Evolutionary conservation across 352 stramenopile genomes (phyloP).

Genomic region (Phytophthora kernoviae): DNA sequence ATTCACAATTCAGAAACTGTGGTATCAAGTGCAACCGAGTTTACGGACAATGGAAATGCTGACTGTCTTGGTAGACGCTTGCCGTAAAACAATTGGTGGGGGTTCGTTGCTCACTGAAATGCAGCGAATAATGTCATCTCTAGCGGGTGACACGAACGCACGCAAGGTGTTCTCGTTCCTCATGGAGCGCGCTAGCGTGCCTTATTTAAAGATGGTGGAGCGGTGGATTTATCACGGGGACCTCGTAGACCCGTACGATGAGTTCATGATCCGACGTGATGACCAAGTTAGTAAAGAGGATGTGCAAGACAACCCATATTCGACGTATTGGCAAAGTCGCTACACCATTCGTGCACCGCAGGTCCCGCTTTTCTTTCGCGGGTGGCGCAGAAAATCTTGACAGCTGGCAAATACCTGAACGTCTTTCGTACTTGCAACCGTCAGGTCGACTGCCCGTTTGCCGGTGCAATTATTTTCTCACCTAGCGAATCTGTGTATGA

Average conservation of each 20-base stretch:
- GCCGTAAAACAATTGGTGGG: slow-evolving; percentile 78
- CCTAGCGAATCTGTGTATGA: slow-evolving; percentile 78
- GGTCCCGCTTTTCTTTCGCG: slow-evolving; percentile 84
- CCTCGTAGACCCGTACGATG: slow-evolving; percentile 90
- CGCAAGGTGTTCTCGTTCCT: slow-evolving; percentile 83
- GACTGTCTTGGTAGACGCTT: slow-evolving; percentile 77
- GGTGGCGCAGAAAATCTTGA: slow-evolving; percentile 86
- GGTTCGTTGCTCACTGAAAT: slow-evolving; percentile 93
- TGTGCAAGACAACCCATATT: slow-evolving; percentile 88
- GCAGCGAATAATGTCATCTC: slow-evolving; percentile 78
- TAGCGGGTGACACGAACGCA: slow-evolving; percentile 82
- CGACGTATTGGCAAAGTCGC: slow-evolving; percentile 89
- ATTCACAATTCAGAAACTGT: slow-evolving; percentile 92
- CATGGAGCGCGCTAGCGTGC: slow-evolving; percentile 80
- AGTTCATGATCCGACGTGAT: slow-evolving; percentile 92
- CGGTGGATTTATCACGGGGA: slow-evolving; percentile 91
- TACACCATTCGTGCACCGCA: slow-evolving; percentile 83
- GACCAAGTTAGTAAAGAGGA: slow-evolving; percentile 80
- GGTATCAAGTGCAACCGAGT: slow-evolving; percentile 92
- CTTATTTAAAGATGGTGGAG: slow-evolving; percentile 92
- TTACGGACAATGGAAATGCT: slow-evolving; percentile 94
- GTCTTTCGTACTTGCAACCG: slow-evolving; percentile 86
- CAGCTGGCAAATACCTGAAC: slow-evolving; percentile 93
- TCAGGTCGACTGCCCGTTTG: slow-evolving; percentile 82
- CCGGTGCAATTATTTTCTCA: slow-evolving; percentile 65